Evolutionary conservation across 306 rosid genomes (phyloP).

Genomic region (Echinosophora koreensis): DNA sequence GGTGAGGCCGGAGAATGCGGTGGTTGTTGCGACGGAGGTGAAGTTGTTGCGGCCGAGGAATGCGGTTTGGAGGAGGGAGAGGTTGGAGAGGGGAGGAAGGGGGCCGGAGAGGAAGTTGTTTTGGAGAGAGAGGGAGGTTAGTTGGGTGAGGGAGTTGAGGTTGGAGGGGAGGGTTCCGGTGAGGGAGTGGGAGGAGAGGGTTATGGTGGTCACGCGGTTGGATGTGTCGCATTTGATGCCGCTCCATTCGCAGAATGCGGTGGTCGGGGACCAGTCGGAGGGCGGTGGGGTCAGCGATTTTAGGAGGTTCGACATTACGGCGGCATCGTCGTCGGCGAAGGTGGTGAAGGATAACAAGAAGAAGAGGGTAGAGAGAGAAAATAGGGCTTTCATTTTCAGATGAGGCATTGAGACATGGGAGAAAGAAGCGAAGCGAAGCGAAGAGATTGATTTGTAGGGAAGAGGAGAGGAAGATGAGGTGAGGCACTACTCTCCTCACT

Average conservation of each 20-base stretch:
- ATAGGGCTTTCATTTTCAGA: slow-evolving; percentile 49
- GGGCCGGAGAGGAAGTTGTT: slow-evolving; percentile 63
- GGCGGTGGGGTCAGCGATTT: slow-evolving; percentile 54
- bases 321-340: slow-evolving; percentile 66
- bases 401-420: slow-evolving; percentile 52
- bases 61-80: slow-evolving; percentile 55
- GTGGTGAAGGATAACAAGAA: not conserved
- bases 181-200: slow-evolving; percentile 55
- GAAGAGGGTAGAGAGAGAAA: slow-evolving; percentile 26
- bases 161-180: slow-evolving; percentile 77
- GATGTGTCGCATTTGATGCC: slow-evolving; percentile 66
- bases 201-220: slow-evolving; percentile 62
- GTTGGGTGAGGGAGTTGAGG: slow-evolving; percentile 70
- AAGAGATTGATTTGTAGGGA: no score
- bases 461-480: not conserved
- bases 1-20: slow-evolving; percentile 67
- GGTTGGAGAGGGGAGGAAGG: slow-evolving; percentile 72
- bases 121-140: slow-evolving; percentile 64
- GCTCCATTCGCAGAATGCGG: slow-evolving; percentile 64
- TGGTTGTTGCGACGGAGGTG: slow-evolving; percentile 59
- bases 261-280: slow-evolving; percentile 56
- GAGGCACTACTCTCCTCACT: not conserved
- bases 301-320: slow-evolving; percentile 57
- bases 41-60: slow-evolving; percentile 67
- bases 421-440: no score